phyloP scores from a whole-genome alignment of 2,329 filamentous ascomycete genomes.

The Uncinocarpus reesii region DNA sequence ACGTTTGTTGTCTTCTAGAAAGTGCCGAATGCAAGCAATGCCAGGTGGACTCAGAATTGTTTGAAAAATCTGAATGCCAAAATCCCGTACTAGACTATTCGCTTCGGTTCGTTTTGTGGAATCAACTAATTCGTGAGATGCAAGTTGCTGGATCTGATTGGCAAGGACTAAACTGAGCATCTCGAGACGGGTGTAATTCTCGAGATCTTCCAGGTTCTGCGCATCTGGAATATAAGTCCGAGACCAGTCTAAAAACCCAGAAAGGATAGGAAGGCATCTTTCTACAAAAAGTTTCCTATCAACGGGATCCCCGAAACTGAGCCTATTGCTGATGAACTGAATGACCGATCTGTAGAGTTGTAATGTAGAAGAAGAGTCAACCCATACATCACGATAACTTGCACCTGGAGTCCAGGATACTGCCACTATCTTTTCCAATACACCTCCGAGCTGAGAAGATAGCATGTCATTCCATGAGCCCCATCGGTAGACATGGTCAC shows the following conservation, averaged over 20 bases:
- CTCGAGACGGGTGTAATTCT: constrained; percentile 15
- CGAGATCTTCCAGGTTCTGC: background rate
- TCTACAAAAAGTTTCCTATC: constrained; percentile 42
- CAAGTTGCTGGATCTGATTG: constrained; percentile 32
- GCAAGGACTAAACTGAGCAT: constrained; percentile 29
- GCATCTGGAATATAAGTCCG: constrained; percentile 7
- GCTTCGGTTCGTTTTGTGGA: constrained; percentile 20
- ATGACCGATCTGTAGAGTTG: constrained; percentile 36
- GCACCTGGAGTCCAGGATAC: constrained; percentile 16
- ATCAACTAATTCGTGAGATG: constrained; percentile 27
- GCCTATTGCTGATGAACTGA: constrained; percentile 39
- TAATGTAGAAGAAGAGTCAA: constrained; percentile 3
- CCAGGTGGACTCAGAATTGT: constrained; percentile 27
- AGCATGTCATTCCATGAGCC: constrained; percentile 48
- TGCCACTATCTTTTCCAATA: constrained; percentile 20
- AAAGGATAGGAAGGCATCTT: constrained; percentile 29
- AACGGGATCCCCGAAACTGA: constrained; percentile 46
- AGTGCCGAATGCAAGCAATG: constrained; percentile 30
- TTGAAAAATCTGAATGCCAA: constrained; percentile 30
- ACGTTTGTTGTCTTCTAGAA: constrained; percentile 39
- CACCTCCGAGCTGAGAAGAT: constrained; percentile 36
- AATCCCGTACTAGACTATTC: constrained; percentile 25
- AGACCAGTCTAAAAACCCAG: constrained; percentile 16
- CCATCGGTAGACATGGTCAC: constrained; percentile 35
- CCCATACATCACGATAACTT: background rate